Conservation (phyloP, 345 rosid species). For the Heritiera littoralis region DNA sequence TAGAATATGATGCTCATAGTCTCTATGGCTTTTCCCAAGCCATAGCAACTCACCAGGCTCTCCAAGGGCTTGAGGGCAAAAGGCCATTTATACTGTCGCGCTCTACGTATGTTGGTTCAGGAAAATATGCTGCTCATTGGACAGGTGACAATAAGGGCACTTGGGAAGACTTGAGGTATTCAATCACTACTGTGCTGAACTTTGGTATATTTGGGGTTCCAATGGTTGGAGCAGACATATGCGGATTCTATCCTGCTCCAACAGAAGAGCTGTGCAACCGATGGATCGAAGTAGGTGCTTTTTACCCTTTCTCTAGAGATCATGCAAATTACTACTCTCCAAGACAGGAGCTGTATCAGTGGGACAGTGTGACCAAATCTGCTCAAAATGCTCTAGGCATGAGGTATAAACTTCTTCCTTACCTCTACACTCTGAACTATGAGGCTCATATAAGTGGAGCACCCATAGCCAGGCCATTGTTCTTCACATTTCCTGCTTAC, state of each 20-base stretch:
- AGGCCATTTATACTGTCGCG: constrained; percentile 87
- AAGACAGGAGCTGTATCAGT: constrained; percentile 95
- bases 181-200: constrained; percentile 85
- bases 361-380: constrained; percentile 77
- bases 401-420: constrained; percentile 87
- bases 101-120: constrained; percentile 90
- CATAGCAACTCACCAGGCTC: constrained; percentile 85
- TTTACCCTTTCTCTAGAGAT: constrained; percentile 95
- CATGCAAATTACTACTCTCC: constrained; percentile 93
- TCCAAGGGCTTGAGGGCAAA: constrained; percentile 72
- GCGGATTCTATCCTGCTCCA: constrained; percentile 91
- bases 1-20: constrained; percentile 93
- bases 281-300: constrained; percentile 95
- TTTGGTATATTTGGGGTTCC: constrained; percentile 94
- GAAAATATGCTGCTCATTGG: constrained; percentile 94
- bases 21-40: constrained; percentile 87
- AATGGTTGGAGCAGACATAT: constrained; percentile 96
- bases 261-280: constrained; percentile 97
- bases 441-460: constrained; percentile 85
- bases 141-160: constrained; percentile 95
- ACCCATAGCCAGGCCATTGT: constrained; percentile 94
- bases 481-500: constrained; percentile 85
- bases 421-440: constrained; percentile 78
- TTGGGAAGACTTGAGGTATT: constrained; percentile 85
- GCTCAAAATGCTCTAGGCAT: constrained; percentile 93